These are phyloP conservation scores for Fremontodendron californicum DNA, from an alignment of 345 rosid species.

Conservation along the genomic window DNA sequence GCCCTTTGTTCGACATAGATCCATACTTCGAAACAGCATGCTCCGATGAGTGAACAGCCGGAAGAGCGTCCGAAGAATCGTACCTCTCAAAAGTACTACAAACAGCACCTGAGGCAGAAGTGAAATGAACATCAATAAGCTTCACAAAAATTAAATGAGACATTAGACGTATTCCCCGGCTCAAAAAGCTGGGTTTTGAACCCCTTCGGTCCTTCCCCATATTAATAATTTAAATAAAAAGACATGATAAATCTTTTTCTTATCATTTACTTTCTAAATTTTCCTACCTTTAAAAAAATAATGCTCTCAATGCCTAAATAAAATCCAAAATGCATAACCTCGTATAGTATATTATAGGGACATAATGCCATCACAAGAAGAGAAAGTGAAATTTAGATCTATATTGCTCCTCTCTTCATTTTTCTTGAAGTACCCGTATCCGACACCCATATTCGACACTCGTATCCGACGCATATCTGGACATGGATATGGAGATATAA, in stretches of 20 bases:
- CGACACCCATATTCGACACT: too few species aligned
- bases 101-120: slow-evolving; percentile 54
- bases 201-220: not conserved
- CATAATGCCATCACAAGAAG: not conserved
- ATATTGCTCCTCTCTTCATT: too few species aligned
- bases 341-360: not conserved
- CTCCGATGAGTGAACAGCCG: slow-evolving; percentile 18
- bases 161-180: not conserved
- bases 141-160: not conserved
- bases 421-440: too few species aligned
- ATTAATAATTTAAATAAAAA: not conserved
- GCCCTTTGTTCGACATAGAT: slow-evolving; percentile 22
- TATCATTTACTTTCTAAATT: not conserved
- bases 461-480: too few species aligned
- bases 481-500: too few species aligned
- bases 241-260: not conserved
- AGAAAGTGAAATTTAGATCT: slow-evolving; percentile 4
- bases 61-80: slow-evolving; percentile 28
- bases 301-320: not conserved
- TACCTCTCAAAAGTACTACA: slow-evolving; percentile 47
- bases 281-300: not conserved
- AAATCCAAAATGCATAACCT: not conserved
- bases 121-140: slow-evolving; percentile 1
- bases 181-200: not conserved
- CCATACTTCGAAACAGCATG: slow-evolving; percentile 17